Base-by-base conservation (phyloP, 1,139 yeast genomes). In the Saccharomyces hybrid region DNA sequence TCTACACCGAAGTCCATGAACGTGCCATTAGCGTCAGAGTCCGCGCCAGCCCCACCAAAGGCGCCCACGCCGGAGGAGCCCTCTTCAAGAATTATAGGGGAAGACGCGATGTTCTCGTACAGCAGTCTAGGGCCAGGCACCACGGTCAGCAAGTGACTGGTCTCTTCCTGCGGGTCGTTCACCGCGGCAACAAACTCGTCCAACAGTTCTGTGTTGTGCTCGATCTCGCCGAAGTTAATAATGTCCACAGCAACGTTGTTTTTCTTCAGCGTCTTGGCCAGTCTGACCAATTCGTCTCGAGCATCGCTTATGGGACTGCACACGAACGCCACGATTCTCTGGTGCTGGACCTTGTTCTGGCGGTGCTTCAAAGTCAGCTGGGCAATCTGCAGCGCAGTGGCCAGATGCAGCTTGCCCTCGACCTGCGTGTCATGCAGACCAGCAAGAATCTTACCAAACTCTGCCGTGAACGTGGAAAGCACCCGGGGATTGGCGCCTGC, bases 331-430 rank as follows among this genome's bases (percentile, higher is more conserved):
- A 93, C 80, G 59, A 95, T 88, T 62, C 99, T 79, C 73, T 91
- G 98, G 61, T 83, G 87, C 69, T 91, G 98, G 8, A 86, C 85
- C 71, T 88, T 89, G 74, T 93, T 90, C 71, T 90, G 96, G 68
- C 99, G 89, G 73, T 93, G 98, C 69, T 90, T 93, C 66, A 93
- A 81, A 11, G 97, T 98, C 66, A 95, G 79, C 50, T 95, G 95
- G 14, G 98, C 99, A 59, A 93, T 96, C 73, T 91, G 96, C 62
- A 93, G 82, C 16, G 96, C 96, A 50, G 91, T 86, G 38, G 86
- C 76, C 57, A 95, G 77, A 66, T 90, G 89, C 9, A 77, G 68
- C 51, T 77, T 72, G 1, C 97, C 97, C 27, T 77, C 76, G 54
- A 95, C 83, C 62, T 81, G 81, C 27, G 95, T 85, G 51, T 86